Evolutionary conservation across 257 asterid species (phyloP).

Genomic region (Ocimum tenuiflorum): DNA sequence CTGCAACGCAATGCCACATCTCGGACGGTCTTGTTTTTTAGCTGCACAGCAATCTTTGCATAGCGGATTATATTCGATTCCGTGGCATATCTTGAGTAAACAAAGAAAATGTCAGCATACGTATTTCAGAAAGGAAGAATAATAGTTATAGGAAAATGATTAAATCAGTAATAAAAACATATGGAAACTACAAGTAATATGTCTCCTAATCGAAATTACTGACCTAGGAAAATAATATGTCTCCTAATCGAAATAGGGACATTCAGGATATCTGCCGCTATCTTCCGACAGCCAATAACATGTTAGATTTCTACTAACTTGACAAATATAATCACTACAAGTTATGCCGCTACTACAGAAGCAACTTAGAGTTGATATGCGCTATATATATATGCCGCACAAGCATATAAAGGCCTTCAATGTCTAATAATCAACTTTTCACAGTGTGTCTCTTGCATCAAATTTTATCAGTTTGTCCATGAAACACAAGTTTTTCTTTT

Average conservation of each 20-base stretch:
- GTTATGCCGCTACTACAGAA: neutral
- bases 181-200: too few species aligned
- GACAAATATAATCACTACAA: neutral
- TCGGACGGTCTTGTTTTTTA: constrained; percentile 75
- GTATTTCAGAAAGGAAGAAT: too few species aligned
- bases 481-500: neutral
- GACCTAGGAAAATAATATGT: too few species aligned
- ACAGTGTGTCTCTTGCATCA: neutral
- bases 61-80: constrained; percentile 69
- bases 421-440: neutral
- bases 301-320: neutral
- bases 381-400: too few species aligned
- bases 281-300: neutral
- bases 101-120: too few species aligned
- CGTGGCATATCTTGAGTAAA: constrained; percentile 53
- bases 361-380: neutral
- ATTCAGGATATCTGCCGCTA: too few species aligned
- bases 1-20: constrained; percentile 93
- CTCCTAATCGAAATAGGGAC: neutral
- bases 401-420: neutral
- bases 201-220: too few species aligned
- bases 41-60: constrained; percentile 77
- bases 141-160: too few species aligned
- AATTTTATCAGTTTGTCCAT: neutral
- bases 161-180: too few species aligned